Conservation (phyloP, 2,329 filamentous ascomycete genomes). For the Hypoxylon sp. region DNA sequence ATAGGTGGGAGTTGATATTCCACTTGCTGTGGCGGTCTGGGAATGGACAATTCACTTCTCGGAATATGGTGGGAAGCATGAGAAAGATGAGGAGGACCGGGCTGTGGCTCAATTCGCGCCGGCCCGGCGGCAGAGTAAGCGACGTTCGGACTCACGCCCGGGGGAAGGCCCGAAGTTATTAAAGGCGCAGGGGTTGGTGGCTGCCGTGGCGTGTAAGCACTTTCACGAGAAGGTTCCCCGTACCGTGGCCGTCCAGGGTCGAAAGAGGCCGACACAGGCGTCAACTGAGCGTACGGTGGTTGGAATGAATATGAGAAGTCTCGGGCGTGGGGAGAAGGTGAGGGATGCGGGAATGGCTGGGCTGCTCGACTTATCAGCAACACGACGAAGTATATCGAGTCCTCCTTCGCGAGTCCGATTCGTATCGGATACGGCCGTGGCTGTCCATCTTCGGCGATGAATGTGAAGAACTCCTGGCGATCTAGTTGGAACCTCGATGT, state of each 20-base stretch:
- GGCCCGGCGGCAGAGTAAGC: slow-evolving; percentile 62
- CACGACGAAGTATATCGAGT: slow-evolving; percentile 73
- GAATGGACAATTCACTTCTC: slow-evolving; percentile 62
- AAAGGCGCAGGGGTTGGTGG: slow-evolving; percentile 52
- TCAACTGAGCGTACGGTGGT: slow-evolving; percentile 58
- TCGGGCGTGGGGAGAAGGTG: slow-evolving; percentile 60
- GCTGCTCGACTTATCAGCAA: slow-evolving; percentile 58
- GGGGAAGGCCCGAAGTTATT: slow-evolving; percentile 51
- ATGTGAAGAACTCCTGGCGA: slow-evolving; percentile 67
- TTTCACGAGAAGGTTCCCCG: slow-evolving; percentile 51
- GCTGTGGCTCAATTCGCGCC: slow-evolving; percentile 63
- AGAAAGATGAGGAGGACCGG: slow-evolving; percentile 58
- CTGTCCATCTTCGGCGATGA: slow-evolving; percentile 65
- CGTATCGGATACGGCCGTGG: slow-evolving; percentile 63
- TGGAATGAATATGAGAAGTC: slow-evolving; percentile 60
- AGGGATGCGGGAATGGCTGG: slow-evolving; percentile 58
- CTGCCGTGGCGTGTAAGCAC: slow-evolving; percentile 50
- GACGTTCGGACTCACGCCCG: slow-evolving; percentile 57
- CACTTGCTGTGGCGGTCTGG: slow-evolving; percentile 50
- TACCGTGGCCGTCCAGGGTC: slow-evolving; percentile 60
- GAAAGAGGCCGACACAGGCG: slow-evolving; percentile 62
- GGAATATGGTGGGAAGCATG: slow-evolving; percentile 62
- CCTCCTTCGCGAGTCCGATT: slow-evolving; percentile 69
- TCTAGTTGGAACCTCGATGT: slow-evolving; percentile 65
- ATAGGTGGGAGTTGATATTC: slow-evolving; percentile 58